Percentiles rank a stretch among this genome's conserved stretches.
Conservation (phyloP, 176 grass and related monocot species). For the Musa schizocarpa region DNA sequence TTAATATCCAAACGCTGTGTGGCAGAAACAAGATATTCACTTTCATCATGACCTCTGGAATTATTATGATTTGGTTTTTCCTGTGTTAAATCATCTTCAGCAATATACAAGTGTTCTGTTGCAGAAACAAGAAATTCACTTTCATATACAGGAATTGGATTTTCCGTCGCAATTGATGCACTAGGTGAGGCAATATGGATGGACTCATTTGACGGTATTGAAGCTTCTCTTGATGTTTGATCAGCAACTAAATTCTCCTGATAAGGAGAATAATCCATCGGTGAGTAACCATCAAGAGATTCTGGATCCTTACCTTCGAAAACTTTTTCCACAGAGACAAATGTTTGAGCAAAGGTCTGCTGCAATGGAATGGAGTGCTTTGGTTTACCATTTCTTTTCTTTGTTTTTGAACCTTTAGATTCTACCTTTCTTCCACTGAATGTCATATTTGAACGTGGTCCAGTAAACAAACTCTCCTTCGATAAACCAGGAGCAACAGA, state of each 20-base stretch:
- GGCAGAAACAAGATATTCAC: not conserved
- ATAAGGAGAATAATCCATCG: slow-evolving; percentile 25
- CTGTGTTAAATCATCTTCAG: slow-evolving; percentile 1
- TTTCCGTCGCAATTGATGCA: slow-evolving; percentile 1
- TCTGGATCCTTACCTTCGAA: slow-evolving; percentile 19
- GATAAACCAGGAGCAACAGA: slow-evolving; percentile 27
- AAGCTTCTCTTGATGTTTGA: slow-evolving; percentile 8
- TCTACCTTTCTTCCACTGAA: slow-evolving; percentile 43
- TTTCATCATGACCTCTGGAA: not conserved
- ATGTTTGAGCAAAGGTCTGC: slow-evolving; percentile 29
- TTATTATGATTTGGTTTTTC: not conserved
- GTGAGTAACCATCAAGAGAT: slow-evolving; percentile 10
- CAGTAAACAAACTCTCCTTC: slow-evolving; percentile 47
- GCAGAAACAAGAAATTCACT: not conserved
- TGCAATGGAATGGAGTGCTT: slow-evolving; percentile 30
- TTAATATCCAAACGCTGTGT: not conserved
- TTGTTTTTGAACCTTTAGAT: slow-evolving; percentile 39
- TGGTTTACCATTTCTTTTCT: slow-evolving; percentile 40
- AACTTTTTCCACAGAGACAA: slow-evolving; percentile 14
- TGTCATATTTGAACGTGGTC: slow-evolving; percentile 26
- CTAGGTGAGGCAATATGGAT: not conserved
- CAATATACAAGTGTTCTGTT: not conserved
- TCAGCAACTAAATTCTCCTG: slow-evolving; percentile 3
- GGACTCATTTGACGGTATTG: not conserved
- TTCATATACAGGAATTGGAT: not conserved